Base-by-base conservation (phyloP, 441 rosid genomes). In the Manihot esculenta region DNA sequence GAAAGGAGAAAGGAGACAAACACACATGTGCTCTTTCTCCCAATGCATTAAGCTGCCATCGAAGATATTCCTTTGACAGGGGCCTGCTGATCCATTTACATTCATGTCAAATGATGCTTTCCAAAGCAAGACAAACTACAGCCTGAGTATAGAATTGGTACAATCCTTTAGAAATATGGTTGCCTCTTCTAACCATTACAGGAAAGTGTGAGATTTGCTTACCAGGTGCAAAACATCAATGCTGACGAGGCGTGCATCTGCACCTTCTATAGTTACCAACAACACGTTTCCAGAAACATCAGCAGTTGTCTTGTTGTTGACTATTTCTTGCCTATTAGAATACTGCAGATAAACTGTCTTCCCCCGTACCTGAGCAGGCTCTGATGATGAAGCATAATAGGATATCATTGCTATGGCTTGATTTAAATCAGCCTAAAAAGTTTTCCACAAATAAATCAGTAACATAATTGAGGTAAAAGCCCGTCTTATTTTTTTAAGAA, bases 1-100 rank as follows among this genome's bases (percentile, higher is more conserved):
- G 90, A 90, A 90, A 93, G 94, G 94, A 93, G 97, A 93, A 91
- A 88, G 98, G 80, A 91, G 94, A 96, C 99, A 91, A 96, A 93
- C 98, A 96, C 94, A 90, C 94, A 84, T 87, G 91, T 72, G 96
- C 90, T 90, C 97, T 93, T 91, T 96, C 96, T 88, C 93, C 94
- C 82, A 85, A 88, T 86, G 96, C 97, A 96, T 87, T 86, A 96
- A 82, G 93, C 97, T 89, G 97, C 99, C 94, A 96, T 86, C 79
- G 96, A 84, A 89, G 98, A 85, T 85, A 96, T 82, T 93, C 88
- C 93, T 97, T 88, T 89, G 99, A 89, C 87, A 96, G 80, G 80
- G 91, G 87, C 99, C 99, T 90, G 96, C 94, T 86, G 91, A 95
- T 96, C 87, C 99, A 93, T 96, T 91, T 81, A 87, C 89, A 90